Percentiles rank a stretch among this genome's conserved stretches.
phyloP scores from a whole-genome alignment of 805 yeast species.

The Priceomyces haplophilus region DNA sequence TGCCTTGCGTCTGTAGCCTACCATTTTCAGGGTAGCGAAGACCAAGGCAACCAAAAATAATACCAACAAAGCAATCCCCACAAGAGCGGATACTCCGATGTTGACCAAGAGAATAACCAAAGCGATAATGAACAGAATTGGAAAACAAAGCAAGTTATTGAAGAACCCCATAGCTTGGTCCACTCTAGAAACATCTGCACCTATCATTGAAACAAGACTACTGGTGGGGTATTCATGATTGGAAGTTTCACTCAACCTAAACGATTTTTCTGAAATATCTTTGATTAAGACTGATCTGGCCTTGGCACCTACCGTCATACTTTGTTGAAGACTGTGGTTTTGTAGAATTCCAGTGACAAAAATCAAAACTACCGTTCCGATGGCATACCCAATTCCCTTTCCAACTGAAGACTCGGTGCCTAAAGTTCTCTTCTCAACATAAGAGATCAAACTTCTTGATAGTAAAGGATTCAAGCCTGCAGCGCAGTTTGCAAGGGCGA shows the following conservation, averaged over 20 bases:
- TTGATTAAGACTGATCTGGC: slow-evolving; percentile 11
- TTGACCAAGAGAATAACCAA: slow-evolving; percentile 15
- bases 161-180: slow-evolving; percentile 11
- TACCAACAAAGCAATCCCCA: slow-evolving; percentile 15
- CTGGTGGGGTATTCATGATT: slow-evolving; percentile 12
- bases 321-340: slow-evolving; percentile 12
- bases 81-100: slow-evolving; percentile 15
- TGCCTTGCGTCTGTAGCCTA: slow-evolving; percentile 8
- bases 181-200: slow-evolving; percentile 16
- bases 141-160: slow-evolving; percentile 11
- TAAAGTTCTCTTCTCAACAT: slow-evolving; percentile 42
- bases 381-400: slow-evolving; percentile 66
- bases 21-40: slow-evolving; percentile 7
- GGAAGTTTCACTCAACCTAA: slow-evolving; percentile 10
- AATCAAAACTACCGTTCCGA: slow-evolving; percentile 60
- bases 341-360: slow-evolving; percentile 8
- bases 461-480: slow-evolving; percentile 58
- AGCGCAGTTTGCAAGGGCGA: slow-evolving; percentile 39
- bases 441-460: slow-evolving; percentile 56
- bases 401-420: slow-evolving; percentile 33
- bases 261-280: slow-evolving; percentile 13
- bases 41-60: slow-evolving; percentile 9
- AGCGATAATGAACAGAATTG: slow-evolving; percentile 11
- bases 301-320: slow-evolving; percentile 13
- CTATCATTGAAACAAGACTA: slow-evolving; percentile 14